A percentile compares a stretch with the other conserved stretches of the same genome.
Evolutionary conservation across 2,329 filamentous ascomycete genomes (phyloP).

Genomic region (Venturia carpophila): DNA sequence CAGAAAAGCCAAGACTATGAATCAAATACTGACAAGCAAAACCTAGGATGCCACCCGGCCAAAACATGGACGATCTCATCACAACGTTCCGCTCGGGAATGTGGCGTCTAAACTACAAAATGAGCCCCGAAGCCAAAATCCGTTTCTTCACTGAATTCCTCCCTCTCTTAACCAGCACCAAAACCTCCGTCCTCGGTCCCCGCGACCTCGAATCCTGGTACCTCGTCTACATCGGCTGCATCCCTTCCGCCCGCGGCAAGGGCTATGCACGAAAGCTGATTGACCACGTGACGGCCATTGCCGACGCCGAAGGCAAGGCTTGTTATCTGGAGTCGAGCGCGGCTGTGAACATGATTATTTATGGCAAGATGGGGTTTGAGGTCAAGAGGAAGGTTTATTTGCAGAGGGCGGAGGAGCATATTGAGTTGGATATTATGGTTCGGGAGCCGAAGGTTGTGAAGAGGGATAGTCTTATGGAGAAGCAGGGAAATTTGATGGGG

Average conservation of each 20-base stretch:
- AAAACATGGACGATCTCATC: conserved; percentile 64
- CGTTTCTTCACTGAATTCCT: conserved; percentile 74
- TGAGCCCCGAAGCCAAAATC: conserved; percentile 61
- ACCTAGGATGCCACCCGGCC: conserved; percentile 64
- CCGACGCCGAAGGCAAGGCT: conserved; percentile 58
- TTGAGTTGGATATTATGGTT: conserved; percentile 73
- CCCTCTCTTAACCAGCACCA: conserved; percentile 65
- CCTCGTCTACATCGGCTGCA: conserved; percentile 75
- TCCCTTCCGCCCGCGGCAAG: conserved; percentile 59
- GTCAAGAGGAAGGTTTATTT: conserved; percentile 54
- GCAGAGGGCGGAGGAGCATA: conserved; percentile 48
- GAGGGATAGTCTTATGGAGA: conserved; percentile 17
- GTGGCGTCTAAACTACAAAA: conserved; percentile 68
- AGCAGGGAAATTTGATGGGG: conserved; percentile 11
- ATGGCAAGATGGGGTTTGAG: conserved; percentile 68
- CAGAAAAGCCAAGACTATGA: not conserved
- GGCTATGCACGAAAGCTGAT: conserved; percentile 68
- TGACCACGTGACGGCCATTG: conserved; percentile 56
- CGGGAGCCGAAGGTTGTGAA: conserved; percentile 49
- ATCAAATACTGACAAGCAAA: conserved; percentile 12
- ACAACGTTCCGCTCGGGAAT: conserved; percentile 67
- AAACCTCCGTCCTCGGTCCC: conserved; percentile 58
- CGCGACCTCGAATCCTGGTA: conserved; percentile 67
- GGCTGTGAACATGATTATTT: conserved; percentile 59
- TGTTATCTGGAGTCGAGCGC: conserved; percentile 77